Conservation (phyloP, 495 filamentous ascomycete species). For the Penicillium ucsense region DNA sequence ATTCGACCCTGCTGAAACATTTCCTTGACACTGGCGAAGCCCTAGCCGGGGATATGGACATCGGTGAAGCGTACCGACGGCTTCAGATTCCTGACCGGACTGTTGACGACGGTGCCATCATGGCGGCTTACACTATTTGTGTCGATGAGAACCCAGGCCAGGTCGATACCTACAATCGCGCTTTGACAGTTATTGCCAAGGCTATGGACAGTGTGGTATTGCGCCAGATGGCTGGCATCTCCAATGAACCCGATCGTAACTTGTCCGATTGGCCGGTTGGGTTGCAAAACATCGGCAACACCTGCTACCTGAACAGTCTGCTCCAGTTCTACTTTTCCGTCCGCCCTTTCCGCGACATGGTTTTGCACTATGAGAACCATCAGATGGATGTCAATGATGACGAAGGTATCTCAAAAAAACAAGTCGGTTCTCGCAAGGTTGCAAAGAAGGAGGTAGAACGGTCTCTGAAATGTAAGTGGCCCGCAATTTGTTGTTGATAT, state of each 20-base stretch:
- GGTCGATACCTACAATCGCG: conserved; percentile 36
- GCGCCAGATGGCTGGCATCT: conserved; percentile 25
- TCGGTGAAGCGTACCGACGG: conserved; percentile 46
- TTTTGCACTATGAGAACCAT: conserved; percentile 60
- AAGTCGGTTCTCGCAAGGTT: conserved; percentile 55
- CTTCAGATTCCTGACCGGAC: conserved; percentile 46
- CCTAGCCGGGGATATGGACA: conserved; percentile 45
- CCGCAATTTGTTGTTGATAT: neutral
- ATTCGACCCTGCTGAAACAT: conserved; percentile 42
- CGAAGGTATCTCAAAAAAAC: conserved; percentile 46
- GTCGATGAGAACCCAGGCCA: conserved; percentile 40
- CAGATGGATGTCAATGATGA: conserved; percentile 53
- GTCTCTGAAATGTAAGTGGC: conserved; percentile 58
- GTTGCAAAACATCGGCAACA: conserved; percentile 88
- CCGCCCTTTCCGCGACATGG: conserved; percentile 68
- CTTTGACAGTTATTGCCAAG: conserved; percentile 41
- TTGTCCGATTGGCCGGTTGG: conserved; percentile 62
- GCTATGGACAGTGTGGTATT: conserved; percentile 36
- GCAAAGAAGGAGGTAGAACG: conserved; percentile 52
- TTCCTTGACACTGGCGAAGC: conserved; percentile 48
- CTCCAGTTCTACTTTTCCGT: conserved; percentile 93
- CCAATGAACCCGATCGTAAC: conserved; percentile 22
- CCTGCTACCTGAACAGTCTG: conserved; percentile 95
- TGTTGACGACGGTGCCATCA: conserved; percentile 40
- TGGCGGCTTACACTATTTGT: conserved; percentile 41